Conservation (phyloP, 306 rosid species). For the Lathyrus tuberosus region DNA sequence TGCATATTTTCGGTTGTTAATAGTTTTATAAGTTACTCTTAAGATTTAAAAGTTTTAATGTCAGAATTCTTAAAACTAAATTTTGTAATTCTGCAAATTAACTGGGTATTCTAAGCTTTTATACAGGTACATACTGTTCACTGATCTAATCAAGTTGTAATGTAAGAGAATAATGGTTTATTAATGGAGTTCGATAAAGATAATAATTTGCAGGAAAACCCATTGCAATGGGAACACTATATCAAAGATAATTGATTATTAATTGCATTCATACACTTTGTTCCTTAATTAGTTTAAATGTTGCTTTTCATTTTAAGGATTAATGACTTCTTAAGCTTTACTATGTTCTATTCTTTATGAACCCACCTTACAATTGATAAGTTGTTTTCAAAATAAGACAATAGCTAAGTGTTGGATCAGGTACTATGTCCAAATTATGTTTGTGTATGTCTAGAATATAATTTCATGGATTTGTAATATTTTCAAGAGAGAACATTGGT, state of each 20-base stretch:
- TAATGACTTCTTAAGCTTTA: constrained; percentile 15
- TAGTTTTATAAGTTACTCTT: constrained; percentile 30
- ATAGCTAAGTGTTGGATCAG: constrained; percentile 34
- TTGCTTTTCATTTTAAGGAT: constrained; percentile 21
- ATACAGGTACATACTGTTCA: constrained; percentile 60
- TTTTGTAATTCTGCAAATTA: constrained; percentile 48
- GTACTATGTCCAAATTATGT: constrained; percentile 22
- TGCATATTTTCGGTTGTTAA: constrained; percentile 23
- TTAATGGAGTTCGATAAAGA: constrained; percentile 42
- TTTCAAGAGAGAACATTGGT: neutral
- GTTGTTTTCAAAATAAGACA: constrained; percentile 30
- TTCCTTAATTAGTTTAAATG: constrained; percentile 21
- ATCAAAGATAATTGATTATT: constrained; percentile 42
- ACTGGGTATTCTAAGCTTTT: constrained; percentile 54
- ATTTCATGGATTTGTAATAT: neutral
- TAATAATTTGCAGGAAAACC: constrained; percentile 40
- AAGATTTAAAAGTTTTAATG: constrained; percentile 44
- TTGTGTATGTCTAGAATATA: neutral
- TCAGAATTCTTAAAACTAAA: constrained; percentile 43
- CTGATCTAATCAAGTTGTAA: constrained; percentile 51
- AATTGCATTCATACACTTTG: neutral
- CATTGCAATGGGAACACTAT: constrained; percentile 29
- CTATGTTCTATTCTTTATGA: constrained; percentile 29
- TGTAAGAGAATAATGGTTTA: constrained; percentile 43
- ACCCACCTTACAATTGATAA: constrained; percentile 40